These are phyloP conservation scores for Adenanthera pavonina DNA, from an alignment of 306 rosid genomes.

Conservation along the genomic window DNA sequence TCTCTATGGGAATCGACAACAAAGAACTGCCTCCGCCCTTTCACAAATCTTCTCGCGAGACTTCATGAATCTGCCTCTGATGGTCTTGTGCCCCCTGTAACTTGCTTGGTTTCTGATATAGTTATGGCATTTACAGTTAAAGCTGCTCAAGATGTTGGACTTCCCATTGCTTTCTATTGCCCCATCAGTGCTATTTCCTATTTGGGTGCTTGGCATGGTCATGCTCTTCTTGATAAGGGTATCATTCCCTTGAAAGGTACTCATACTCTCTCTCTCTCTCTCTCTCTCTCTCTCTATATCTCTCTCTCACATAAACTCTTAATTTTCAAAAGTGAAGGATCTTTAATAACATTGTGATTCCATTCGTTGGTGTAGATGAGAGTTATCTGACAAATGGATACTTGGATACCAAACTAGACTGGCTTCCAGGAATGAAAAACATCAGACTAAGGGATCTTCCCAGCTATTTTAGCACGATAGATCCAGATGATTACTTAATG, in stretches of 20 bases:
- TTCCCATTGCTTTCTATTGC: constrained; percentile 13
- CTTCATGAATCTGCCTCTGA: not conserved
- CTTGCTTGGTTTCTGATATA: not conserved
- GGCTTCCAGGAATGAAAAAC: constrained; percentile 27
- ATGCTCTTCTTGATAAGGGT: not conserved
- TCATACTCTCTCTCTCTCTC: not conserved
- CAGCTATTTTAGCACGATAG: not conserved
- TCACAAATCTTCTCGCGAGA: not conserved
- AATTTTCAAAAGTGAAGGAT: not conserved
- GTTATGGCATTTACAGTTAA: not conserved
- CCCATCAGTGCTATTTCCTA: constrained; percentile 4
- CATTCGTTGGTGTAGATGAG: constrained; percentile 20
- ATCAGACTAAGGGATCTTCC: constrained; percentile 29
- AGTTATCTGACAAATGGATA: constrained; percentile 32
- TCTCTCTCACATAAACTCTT: not conserved
- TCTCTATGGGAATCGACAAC: not conserved
- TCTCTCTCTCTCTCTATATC: not conserved
- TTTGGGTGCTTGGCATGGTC: not conserved
- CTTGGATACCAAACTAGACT: constrained; percentile 22
- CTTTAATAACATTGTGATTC: too few species aligned
- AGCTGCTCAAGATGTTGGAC: not conserved
- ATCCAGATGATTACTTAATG: not conserved
- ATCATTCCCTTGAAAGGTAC: not conserved
- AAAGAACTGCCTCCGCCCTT: not conserved
- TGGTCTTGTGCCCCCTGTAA: constrained; percentile 7